A percentile compares a stretch with the other conserved stretches of the same genome.
These are phyloP conservation scores for Rhynchospora breviuscula DNA, from an alignment of 176 grass and related monocot species.

Conservation along the genomic window DNA sequence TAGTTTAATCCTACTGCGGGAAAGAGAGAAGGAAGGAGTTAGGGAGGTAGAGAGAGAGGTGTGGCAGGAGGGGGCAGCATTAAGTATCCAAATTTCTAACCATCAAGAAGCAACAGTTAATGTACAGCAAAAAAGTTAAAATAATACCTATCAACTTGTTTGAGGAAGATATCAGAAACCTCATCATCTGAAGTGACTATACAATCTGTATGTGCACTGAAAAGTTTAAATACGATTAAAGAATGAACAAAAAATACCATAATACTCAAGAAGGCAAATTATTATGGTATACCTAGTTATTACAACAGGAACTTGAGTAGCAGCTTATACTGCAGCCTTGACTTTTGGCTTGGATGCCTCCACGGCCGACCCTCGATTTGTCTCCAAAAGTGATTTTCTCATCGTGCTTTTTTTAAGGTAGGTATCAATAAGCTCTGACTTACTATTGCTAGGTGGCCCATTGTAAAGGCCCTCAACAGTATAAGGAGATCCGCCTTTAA, in stretches of 20 bases:
- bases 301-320: slow-evolving; percentile 76
- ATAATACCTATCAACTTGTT: too few relatives aligned
- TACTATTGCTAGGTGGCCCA: slow-evolving; percentile 68
- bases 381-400: slow-evolving; percentile 88
- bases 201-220: too few relatives aligned
- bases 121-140: too few relatives aligned
- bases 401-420: slow-evolving; percentile 88
- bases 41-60: background rate
- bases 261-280: background rate
- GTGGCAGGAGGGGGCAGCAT: too few relatives aligned
- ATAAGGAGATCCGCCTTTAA: slow-evolving; percentile 88
- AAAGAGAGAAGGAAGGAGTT: background rate
- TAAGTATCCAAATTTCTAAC: too few relatives aligned
- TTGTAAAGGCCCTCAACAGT: slow-evolving; percentile 73
- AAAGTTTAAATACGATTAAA: too few relatives aligned
- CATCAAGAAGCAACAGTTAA: background rate
- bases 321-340: slow-evolving; percentile 73
- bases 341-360: slow-evolving; percentile 98
- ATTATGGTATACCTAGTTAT: slow-evolving; percentile 58
- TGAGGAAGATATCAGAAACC: too few relatives aligned
- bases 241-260: background rate
- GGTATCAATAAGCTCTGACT: slow-evolving; percentile 79
- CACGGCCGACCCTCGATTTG: slow-evolving; percentile 95
- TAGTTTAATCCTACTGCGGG: background rate
- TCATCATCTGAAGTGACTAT: too few relatives aligned